Base-by-base conservation (phyloP, 1,284 basidiomycete genomes). In the Kwoniella shivajii region DNA sequence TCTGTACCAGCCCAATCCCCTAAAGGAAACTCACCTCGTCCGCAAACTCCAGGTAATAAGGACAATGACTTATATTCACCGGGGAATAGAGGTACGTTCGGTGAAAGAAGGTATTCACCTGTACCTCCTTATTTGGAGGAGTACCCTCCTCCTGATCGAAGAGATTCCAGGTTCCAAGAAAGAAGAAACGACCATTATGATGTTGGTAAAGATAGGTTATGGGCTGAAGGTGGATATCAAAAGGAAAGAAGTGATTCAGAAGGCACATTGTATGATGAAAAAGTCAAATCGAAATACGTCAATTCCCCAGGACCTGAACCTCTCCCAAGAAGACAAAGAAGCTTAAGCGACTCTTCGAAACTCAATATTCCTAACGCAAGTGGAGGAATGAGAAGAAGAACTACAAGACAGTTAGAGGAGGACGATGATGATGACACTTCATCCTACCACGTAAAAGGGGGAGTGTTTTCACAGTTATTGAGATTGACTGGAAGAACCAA, bases 391-490 rank as follows among this genome's bases (percentile, higher is more conserved):
- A 31, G 58, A 11, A 61, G 68, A 24, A 52, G 64, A 6, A 62
- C 66, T 3, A 70, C 68, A 16, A 54, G 63, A 20, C 62, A 69
- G 31, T 47, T 71, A 24, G 69, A 71, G 47, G 56, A 57, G 34
- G 56, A 57, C 34, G 46, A 57, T 14, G 55, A 57, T 38, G 56
- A 57, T 41, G 50, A 53, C 20, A 55, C 57, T 10, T 46, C 38
- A 4, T 45, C 50, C 1, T 67, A 67, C 44, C 56, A 60, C 4
- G 59, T 67, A 14, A 64, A 68, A 54, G 67, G 67, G 3, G 69
- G 69, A 37, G 64, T 71, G 24, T 68, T 71, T 51, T 66, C 64
- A 4, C 64, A 68, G 34, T 56, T 71, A 16, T 56, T 71, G 9
- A 56, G 64, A 33, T 43, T 69, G 13, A 65, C 67, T 11, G 62